Base-by-base conservation (phyloP, 2,329 filamentous ascomycete species). In the Macroventuria anomochaeta region DNA sequence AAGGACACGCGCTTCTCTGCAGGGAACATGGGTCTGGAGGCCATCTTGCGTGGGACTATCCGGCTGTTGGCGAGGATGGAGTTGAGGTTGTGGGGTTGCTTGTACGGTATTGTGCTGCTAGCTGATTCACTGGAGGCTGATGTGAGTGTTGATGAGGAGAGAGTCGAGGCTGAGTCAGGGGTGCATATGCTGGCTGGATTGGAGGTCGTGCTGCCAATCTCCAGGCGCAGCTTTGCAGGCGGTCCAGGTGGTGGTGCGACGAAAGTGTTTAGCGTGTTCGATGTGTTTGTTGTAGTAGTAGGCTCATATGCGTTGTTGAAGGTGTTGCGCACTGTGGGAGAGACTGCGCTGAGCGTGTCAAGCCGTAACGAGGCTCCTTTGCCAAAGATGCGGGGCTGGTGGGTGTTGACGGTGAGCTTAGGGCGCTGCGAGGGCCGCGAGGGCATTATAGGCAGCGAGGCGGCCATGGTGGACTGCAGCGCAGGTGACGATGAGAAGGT, bases 331-430 rank as follows among this genome's bases (percentile, higher is more conserved):
- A 80, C 75, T 1, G 85, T 87, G 10, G 85, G 85, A 7, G 85
- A 86, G 25, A 80, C 78, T n/a, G 81, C 76, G 42, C 80, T 81
- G 18, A 83, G 73, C 2, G 80, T 80, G 37, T 81, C 78, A 40
- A 84, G 75, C 12, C 81, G 79, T 38, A 85, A 71, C 48, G 79
- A 80, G 20, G 80, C 79, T 31, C 78, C 79, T 57, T 80, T 83
- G 51, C 81, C 82, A 67, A 83, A 84, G 18, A 80, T 79, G 52
- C 74, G 69, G 10, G 73, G 62, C 43, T 79, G 75, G 11, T 80
- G 73, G 11, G 85, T 87, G 73, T 87, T 83, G 46, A 88, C 77
- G 32, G 83, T 84, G 43, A 88, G 78, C 71, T 85, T 86, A 1
- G 85, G 85, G 55, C 83, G 76, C 60, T 74, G 75, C 49, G 59